A percentile compares a stretch with the other conserved stretches of the same genome.
phyloP scores from a whole-genome alignment of 2,329 filamentous ascomycete genomes.

The Thyridium curvatum region DNA sequence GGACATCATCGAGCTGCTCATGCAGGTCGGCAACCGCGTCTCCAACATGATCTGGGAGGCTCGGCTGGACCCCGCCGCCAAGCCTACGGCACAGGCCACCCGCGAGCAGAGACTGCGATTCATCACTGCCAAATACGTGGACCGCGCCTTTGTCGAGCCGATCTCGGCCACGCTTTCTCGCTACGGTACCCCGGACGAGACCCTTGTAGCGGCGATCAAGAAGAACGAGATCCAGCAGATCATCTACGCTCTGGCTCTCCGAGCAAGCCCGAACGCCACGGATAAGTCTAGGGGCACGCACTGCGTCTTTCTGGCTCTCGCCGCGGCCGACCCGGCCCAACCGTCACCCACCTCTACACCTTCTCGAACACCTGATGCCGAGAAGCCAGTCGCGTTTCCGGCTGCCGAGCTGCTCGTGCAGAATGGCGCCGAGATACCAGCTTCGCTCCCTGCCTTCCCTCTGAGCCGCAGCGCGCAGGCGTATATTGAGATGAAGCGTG shows the following conservation, averaged over 20 bases:
- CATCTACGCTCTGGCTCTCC: slow-evolving; percentile 80
- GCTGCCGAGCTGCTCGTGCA: slow-evolving; percentile 88
- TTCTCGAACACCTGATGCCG: slow-evolving; percentile 29
- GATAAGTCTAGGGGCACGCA: slow-evolving; percentile 87
- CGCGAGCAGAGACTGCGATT: slow-evolving; percentile 90
- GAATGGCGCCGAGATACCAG: slow-evolving; percentile 85
- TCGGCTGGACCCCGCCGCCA: slow-evolving; percentile 64
- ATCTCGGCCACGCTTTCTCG: slow-evolving; percentile 70
- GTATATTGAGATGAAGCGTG: slow-evolving; percentile 76
- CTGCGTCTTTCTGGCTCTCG: slow-evolving; percentile 83
- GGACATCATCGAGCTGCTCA: slow-evolving; percentile 90
- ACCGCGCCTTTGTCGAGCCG: slow-evolving; percentile 73
- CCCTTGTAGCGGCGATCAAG: slow-evolving; percentile 86
- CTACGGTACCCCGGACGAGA: slow-evolving; percentile 77
- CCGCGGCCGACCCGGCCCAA: slow-evolving; percentile 83
- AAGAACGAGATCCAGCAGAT: slow-evolving; percentile 93
- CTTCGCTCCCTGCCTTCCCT: slow-evolving; percentile 70
- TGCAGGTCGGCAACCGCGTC: slow-evolving; percentile 87
- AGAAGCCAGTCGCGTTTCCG: slow-evolving; percentile 66
- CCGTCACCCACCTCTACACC: slow-evolving; percentile 48
- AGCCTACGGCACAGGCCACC: slow-evolving; percentile 70
- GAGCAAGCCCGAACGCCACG: slow-evolving; percentile 77
- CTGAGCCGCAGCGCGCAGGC: slow-evolving; percentile 72
- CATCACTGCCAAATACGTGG: slow-evolving; percentile 92
- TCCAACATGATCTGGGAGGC: slow-evolving; percentile 98